These are phyloP conservation scores for Phytopythium delawarense DNA, from an alignment of 352 stramenopile species.

Conservation along the genomic window DNA sequence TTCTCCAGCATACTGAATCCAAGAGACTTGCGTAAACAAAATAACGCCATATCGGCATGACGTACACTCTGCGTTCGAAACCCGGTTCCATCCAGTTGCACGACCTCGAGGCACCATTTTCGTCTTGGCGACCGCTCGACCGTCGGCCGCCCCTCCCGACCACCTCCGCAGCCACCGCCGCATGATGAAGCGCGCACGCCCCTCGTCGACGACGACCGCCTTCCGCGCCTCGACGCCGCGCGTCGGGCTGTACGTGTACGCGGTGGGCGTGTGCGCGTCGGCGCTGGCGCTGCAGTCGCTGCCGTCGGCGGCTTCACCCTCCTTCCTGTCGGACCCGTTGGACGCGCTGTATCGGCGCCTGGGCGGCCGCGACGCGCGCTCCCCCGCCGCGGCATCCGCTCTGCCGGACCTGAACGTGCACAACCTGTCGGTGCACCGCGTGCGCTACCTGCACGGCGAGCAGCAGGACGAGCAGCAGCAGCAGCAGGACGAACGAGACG, in stretches of 20 bases:
- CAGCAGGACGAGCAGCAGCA: not conserved
- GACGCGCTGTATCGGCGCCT: conserved; percentile 15
- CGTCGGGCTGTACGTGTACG: conserved; percentile 18
- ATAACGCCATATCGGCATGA: not conserved
- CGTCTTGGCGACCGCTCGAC: not conserved
- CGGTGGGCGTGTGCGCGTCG: conserved; percentile 22
- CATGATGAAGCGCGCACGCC: conserved; percentile 24
- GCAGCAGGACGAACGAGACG: not conserved
- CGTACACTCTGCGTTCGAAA: not conserved
- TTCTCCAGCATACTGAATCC: not conserved
- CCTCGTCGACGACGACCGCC: not conserved
- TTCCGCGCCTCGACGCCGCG: conserved; percentile 1
- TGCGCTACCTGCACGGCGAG: conserved; percentile 38
- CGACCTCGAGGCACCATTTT: not conserved
- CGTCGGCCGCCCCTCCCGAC: not conserved
- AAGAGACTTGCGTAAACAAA: not conserved
- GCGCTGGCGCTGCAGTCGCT: conserved; percentile 22
- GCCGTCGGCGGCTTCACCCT: conserved; percentile 10
- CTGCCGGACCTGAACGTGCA: conserved; percentile 34
- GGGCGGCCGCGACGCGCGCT: not conserved
- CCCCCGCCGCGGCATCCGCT: not conserved
- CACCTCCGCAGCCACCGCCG: not conserved
- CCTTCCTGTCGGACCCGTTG: conserved; percentile 13
- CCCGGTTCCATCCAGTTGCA: no score
- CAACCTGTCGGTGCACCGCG: conserved; percentile 60